phyloP scores from a whole-genome alignment of 2,329 filamentous ascomycete species.

The Fusarium sacchari region DNA sequence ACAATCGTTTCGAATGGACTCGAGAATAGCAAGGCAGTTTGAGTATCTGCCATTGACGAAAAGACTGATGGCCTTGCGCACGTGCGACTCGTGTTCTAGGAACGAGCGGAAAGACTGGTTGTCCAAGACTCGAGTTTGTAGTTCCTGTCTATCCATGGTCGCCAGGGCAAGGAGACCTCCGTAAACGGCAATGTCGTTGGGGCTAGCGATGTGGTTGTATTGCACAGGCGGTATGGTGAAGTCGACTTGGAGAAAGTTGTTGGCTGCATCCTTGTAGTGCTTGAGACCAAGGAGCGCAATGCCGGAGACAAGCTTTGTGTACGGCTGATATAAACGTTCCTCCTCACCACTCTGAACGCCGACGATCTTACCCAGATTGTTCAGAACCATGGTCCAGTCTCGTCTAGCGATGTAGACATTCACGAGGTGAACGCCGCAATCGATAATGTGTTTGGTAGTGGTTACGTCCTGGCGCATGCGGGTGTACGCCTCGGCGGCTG shows the following conservation, averaged over 20 bases:
- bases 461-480: conserved; percentile 93
- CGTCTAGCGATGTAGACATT: conserved; percentile 78
- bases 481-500: conserved; percentile 80
- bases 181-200: conserved; percentile 92
- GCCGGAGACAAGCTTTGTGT: conserved; percentile 63
- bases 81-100: conserved; percentile 91
- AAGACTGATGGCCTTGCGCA: conserved; percentile 87
- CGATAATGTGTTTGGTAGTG: conserved; percentile 82
- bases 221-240: conserved; percentile 57
- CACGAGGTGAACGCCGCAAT: conserved; percentile 83
- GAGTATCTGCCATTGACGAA: conserved; percentile 94
- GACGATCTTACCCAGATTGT: conserved; percentile 70
- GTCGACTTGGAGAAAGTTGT: conserved; percentile 73
- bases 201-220: conserved; percentile 78
- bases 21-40: conserved; percentile 82
- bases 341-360: conserved; percentile 60
- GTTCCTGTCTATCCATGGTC: conserved; percentile 81
- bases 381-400: conserved; percentile 78
- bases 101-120: conserved; percentile 85
- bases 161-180: conserved; percentile 90
- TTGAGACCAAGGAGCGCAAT: conserved; percentile 59
- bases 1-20: conserved; percentile 85
- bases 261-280: conserved; percentile 71
- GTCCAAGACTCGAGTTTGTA: conserved; percentile 81
- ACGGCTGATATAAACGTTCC: conserved; percentile 57